These are phyloP conservation scores for Chloropicon primus DNA, from an alignment of 139 green algal genomes.

Conservation along the genomic window DNA sequence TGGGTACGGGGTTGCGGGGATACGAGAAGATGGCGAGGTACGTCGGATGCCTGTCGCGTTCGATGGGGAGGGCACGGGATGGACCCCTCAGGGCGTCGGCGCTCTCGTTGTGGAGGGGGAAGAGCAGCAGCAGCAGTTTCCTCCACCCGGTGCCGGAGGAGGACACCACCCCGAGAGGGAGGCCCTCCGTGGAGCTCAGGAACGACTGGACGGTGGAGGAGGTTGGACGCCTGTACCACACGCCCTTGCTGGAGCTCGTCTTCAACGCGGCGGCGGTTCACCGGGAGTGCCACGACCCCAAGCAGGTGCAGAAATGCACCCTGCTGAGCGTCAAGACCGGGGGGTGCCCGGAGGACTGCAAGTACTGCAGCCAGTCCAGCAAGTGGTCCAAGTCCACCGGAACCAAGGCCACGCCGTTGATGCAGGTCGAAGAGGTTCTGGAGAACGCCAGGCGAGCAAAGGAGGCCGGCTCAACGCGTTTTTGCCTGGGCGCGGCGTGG, in stretches of 20 bases:
- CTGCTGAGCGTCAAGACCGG: slow-evolving; percentile 97
- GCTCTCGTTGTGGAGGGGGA: neutral
- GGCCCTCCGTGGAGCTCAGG: neutral
- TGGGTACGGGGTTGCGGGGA: too few relatives aligned
- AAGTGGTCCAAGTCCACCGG: slow-evolving; percentile 66
- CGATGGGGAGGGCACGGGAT: too few relatives aligned
- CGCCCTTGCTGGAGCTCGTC: slow-evolving; percentile 84
- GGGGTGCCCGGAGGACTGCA: slow-evolving; percentile 93
- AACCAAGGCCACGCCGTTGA: slow-evolving; percentile 84
- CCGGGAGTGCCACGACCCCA: slow-evolving; percentile 75
- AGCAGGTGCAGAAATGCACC: slow-evolving; percentile 92
- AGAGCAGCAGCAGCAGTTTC: neutral
- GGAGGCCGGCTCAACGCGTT: slow-evolving; percentile 82
- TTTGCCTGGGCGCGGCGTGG: slow-evolving; percentile 99
- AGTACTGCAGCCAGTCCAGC: slow-evolving; percentile 81
- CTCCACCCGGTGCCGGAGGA: neutral
- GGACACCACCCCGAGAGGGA: too few relatives aligned
- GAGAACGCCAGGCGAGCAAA: slow-evolving; percentile 69
- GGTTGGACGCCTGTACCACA: slow-evolving; percentile 70
- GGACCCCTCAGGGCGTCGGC: neutral
- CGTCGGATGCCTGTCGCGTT: too few relatives aligned
- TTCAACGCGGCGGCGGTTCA: slow-evolving; percentile 72
- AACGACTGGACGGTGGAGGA: slow-evolving; percentile 55
- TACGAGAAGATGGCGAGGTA: too few relatives aligned
- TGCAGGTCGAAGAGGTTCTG: slow-evolving; percentile 72